These are phyloP conservation scores for Pyrrhoderma lamaoense DNA, from an alignment of 1,284 basidiomycete species.

Conservation along the genomic window DNA sequence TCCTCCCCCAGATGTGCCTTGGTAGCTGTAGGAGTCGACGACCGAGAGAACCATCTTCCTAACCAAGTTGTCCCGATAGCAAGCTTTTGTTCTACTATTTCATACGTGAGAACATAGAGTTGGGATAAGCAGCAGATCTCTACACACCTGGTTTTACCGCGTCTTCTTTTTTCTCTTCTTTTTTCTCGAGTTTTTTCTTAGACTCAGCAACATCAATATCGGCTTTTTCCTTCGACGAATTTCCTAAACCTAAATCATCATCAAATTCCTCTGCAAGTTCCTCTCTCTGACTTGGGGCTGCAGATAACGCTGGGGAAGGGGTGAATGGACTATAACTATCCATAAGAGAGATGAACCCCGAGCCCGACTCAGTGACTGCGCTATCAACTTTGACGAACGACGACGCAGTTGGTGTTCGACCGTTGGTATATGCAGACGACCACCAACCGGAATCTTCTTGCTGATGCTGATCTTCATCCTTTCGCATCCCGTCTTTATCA, in stretches of 20 bases:
- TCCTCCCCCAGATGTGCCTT: slow-evolving; percentile 93
- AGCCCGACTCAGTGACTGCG: slow-evolving; percentile 34
- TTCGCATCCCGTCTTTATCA: background rate
- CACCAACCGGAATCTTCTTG: slow-evolving; percentile 52
- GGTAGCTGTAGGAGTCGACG: slow-evolving; percentile 58
- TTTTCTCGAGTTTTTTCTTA: slow-evolving; percentile 23
- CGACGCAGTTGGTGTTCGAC: slow-evolving; percentile 59
- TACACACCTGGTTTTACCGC: slow-evolving; percentile 34
- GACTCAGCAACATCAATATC: slow-evolving; percentile 21
- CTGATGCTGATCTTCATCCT: slow-evolving; percentile 17
- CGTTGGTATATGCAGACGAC: slow-evolving; percentile 41
- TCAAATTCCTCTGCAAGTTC: slow-evolving; percentile 47
- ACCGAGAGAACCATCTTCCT: slow-evolving; percentile 63
- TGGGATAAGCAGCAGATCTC: too few relatives aligned
- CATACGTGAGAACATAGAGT: background rate
- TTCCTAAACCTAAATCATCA: slow-evolving; percentile 87
- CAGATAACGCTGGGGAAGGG: slow-evolving; percentile 23
- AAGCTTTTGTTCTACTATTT: slow-evolving; percentile 27
- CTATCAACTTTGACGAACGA: slow-evolving; percentile 49
- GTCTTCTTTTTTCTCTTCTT: slow-evolving; percentile 23
- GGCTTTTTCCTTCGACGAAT: slow-evolving; percentile 34
- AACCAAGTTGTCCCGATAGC: slow-evolving; percentile 63
- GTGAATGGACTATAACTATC: slow-evolving; percentile 44
- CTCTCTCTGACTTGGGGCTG: slow-evolving; percentile 21
- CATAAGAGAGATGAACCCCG: slow-evolving; percentile 84